Evolutionary conservation across 1,284 basidiomycete genomes (phyloP), one percentile per base, ranked within the genome.

Genomic region (Trichosporon faecale): DNA sequence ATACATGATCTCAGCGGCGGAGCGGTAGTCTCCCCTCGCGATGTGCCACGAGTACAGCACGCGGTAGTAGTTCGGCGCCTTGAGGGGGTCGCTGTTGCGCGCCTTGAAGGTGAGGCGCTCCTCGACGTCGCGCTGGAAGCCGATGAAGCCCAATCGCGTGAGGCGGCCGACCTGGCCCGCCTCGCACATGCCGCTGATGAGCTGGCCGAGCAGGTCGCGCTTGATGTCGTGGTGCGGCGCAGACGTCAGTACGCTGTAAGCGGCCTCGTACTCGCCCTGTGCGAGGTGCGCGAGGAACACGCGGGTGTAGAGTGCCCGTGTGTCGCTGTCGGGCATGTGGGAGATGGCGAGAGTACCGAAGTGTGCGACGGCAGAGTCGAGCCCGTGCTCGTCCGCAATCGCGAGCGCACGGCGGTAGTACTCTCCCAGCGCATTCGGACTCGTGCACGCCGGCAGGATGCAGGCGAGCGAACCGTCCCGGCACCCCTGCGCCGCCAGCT

Each of bases 31-130:
- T 37, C 92, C 92, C 80, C 92, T 86, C 66, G 88, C 87, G 73
- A 91, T 89, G 81, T 94, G 91, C 92, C 95, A 99, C 64, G 94
- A 91, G 85, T 98, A 98, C n/a, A 99, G 85, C 70, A 99, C 92
- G 75, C 90, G 88, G 65, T 94, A 92, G 85, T 98, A 99, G 79
- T 91, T 91, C 0, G 95, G 95, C 57, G 86, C 87, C 55, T 90
- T 85, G 66, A 93, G 88, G 61, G 96, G 94, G 84, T 98, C 93
- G 23, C 91, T 91, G 82, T 98, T 97, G 72, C 95, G 89, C 11
- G 94, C 94, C 83, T 98, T 97, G 87, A 97, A 98, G 52, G 91
- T 89, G 64, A 99, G 86, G 21, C 91, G 90, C 66, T 89, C 89
- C 85, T 98, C 95, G 29, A 99, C 91, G 79, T 97, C 93, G 68